Conservation (phyloP, 2,329 filamentous ascomycete genomes). For the Alternaria sp. region DNA sequence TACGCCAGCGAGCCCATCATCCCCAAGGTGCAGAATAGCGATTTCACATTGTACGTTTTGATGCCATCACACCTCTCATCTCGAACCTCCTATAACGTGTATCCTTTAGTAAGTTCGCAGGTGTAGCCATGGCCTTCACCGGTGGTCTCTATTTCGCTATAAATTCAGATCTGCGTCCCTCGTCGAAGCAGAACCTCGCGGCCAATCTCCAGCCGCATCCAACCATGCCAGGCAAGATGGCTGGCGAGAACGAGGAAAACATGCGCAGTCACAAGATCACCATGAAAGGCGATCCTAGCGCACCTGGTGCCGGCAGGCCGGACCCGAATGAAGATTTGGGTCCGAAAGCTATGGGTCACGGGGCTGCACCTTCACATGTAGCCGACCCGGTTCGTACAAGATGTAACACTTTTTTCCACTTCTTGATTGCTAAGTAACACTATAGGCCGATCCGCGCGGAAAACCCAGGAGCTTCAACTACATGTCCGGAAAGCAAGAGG, state of each 20-base stretch:
- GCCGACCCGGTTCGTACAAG: conserved; percentile 31
- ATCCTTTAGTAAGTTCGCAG: background rate
- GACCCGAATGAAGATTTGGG: background rate
- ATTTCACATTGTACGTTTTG: conserved; percentile 48
- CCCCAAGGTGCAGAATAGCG: conserved; percentile 41
- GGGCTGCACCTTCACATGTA: conserved; percentile 28
- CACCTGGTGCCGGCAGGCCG: conserved; percentile 1
- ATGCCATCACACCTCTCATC: background rate
- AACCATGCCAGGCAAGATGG: background rate
- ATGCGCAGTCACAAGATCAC: background rate
- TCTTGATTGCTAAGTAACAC: conserved; percentile 12
- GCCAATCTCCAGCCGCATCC: background rate
- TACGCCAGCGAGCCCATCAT: conserved; percentile 45
- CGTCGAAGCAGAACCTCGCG: background rate
- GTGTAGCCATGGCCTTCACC: background rate
- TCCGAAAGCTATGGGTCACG: background rate
- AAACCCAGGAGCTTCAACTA: conserved; percentile 46
- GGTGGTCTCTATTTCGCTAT: background rate
- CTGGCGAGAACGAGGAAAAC: background rate
- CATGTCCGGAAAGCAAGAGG: conserved; percentile 60
- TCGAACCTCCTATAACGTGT: background rate
- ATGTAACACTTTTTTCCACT: background rate
- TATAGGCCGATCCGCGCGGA: conserved; percentile 38
- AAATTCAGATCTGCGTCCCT: background rate
- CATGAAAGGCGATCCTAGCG: background rate